Percentiles rank a stretch among this genome's conserved stretches.
Conservation (phyloP, 2,329 filamentous ascomycete genomes). For the Lasiodiplodia gonubiensis region DNA sequence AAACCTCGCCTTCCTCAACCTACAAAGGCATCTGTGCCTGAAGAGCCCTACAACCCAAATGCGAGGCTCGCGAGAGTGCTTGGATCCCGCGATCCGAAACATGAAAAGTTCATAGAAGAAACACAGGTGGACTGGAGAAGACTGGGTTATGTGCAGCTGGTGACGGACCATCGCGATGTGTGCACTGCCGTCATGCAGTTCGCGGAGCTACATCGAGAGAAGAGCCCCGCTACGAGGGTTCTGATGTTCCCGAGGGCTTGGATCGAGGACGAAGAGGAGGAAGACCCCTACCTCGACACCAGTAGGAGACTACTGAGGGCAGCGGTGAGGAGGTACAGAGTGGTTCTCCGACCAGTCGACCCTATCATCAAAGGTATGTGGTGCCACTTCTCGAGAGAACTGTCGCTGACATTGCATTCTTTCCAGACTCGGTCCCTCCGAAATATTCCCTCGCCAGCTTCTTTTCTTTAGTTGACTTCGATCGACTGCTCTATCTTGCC, state of each 20-base stretch:
- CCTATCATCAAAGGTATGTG: constrained; percentile 44
- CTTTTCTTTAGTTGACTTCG: constrained; percentile 52
- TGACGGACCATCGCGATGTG: constrained; percentile 52
- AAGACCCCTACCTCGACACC: constrained; percentile 51
- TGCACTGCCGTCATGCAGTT: constrained; percentile 58
- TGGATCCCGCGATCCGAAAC: constrained; percentile 30
- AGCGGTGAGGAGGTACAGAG: constrained; percentile 53
- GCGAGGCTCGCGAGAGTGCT: constrained; percentile 21
- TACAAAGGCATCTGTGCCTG: constrained; percentile 41
- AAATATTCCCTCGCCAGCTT: constrained; percentile 54
- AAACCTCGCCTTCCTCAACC: constrained; percentile 57
- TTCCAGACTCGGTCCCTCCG: constrained; percentile 34
- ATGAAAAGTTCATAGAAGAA: constrained; percentile 26
- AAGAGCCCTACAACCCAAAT: constrained; percentile 24
- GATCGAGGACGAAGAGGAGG: constrained; percentile 43
- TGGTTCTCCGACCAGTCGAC: constrained; percentile 52
- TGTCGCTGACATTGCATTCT: background rate
- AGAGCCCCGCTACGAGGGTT: constrained; percentile 52
- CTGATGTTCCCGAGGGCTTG: constrained; percentile 53
- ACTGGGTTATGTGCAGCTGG: constrained; percentile 56
- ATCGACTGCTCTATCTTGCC: constrained; percentile 53
- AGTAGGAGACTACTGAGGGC: constrained; percentile 52
- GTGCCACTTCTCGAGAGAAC: background rate
- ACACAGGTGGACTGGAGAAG: constrained; percentile 52
- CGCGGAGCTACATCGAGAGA: constrained; percentile 52